Evolutionary conservation across 495 filamentous ascomycete genomes (phyloP), one percentile per base, ranked within the genome.

Genomic region (Penicillium goetzii): DNA sequence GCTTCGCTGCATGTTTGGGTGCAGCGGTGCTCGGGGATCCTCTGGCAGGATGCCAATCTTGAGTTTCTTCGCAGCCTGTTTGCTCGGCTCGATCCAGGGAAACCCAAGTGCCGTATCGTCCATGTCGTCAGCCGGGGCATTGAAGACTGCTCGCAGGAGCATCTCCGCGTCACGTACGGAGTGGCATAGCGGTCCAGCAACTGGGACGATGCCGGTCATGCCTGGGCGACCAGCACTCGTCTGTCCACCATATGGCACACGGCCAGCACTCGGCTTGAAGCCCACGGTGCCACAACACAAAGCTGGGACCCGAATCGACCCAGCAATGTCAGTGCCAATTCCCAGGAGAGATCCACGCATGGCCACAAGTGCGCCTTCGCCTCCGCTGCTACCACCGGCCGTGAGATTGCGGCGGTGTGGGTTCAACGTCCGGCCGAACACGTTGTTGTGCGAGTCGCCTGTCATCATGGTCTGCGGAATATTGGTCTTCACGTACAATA

Each of bases 251-350:
- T 62, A 72, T 0, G 89, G 88, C 0, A 90, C 70, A 15, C 87
- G 77, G n/a, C 74, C 77, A 17, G 73, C 68, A 0, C 83, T 88
- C 0, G 89, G 88, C 61, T 84, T 84, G 59, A 89, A 79, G 0
- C 88, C 88, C 65, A 81, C 87, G 0, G 88, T 56, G 15, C 85
- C 87, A 58, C 85, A 83, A 65, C 83, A 85, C 3, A 84, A 78
- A 1, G 89, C 86, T 0, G 89, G 89, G 36, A 78, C 79, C 0
- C 87, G 78, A 51, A 89, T 86, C 0, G 84, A 88, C 2, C 87
- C 87, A 15, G 68, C 89, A 61, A 90, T 85, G 60, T 92, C 89
- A 0, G 84, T 87, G 0, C 88, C 89, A 17, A 90, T 81, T 2
- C 89, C 89, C 0, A 90, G 72, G 40, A 83, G 73, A 4, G 80